phyloP scores from a whole-genome alignment of 768 basidiomycete species.

The Atractiella rhizophila region DNA sequence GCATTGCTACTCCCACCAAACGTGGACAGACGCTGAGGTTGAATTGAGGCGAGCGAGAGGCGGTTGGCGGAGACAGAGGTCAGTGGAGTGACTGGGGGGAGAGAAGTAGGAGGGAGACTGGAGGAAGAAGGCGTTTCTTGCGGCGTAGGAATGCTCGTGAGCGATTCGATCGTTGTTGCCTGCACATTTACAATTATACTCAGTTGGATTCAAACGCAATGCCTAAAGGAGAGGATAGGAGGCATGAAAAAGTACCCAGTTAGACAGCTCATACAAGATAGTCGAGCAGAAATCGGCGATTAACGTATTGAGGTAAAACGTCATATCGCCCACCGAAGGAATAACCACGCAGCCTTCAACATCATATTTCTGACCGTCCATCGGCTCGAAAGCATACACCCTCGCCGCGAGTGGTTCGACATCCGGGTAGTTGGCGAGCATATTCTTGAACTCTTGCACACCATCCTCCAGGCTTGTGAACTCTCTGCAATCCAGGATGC shows the following conservation, averaged over 20 bases:
- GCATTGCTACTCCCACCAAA: too few relatives aligned
- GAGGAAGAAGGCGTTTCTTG: conserved; percentile 5
- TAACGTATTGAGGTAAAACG: conserved; percentile 61
- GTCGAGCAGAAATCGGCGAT: conserved; percentile 71
- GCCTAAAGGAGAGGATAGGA: neutral
- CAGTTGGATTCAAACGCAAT: neutral
- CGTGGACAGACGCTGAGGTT: too few relatives aligned
- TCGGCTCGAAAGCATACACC: conserved; percentile 65
- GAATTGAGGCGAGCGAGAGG: too few relatives aligned
- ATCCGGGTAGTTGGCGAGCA: conserved; percentile 28
- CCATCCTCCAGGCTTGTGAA: conserved; percentile 21
- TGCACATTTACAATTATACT: neutral
- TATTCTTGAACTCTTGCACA: conserved; percentile 10
- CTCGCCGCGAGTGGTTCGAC: conserved; percentile 52
- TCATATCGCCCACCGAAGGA: conserved; percentile 59
- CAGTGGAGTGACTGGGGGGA: neutral
- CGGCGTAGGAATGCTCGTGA: conserved; percentile 10
- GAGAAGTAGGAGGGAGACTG: conserved; percentile 2
- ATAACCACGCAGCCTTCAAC: conserved; percentile 48
- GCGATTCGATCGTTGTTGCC: conserved; percentile 11
- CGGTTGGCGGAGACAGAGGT: neutral
- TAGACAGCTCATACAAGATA: conserved; percentile 59
- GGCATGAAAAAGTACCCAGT: conserved; percentile 40
- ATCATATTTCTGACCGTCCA: conserved; percentile 29
- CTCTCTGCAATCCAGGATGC: conserved; percentile 46